phyloP scores from a whole-genome alignment of 129 eudicot species.

The Daucus carota region DNA sequence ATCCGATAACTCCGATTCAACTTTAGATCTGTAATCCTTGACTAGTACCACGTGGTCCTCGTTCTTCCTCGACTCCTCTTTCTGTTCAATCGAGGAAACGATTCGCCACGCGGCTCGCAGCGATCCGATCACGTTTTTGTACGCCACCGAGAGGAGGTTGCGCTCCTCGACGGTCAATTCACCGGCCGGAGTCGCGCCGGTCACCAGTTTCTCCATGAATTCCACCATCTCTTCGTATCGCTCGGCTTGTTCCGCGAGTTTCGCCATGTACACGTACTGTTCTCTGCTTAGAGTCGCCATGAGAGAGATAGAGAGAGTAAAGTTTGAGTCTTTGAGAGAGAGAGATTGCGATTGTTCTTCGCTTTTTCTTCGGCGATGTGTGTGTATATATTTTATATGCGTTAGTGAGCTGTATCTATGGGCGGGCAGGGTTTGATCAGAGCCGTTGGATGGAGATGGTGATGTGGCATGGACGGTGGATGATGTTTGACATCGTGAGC shows the following conservation, averaged over 20 bases:
- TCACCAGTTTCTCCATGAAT: conserved; percentile 55
- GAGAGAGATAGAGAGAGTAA: conserved; percentile 1
- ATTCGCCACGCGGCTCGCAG: conserved; percentile 83
- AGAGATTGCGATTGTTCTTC: conserved; percentile 1
- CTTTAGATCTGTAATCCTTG: conserved; percentile 57
- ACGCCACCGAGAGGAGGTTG: conserved; percentile 58
- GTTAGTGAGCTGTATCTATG: neutral
- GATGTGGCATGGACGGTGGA: neutral
- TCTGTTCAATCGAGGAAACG: conserved; percentile 63
- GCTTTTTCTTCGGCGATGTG: conserved; percentile 1
- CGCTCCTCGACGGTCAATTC: conserved; percentile 78
- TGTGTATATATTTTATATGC: neutral
- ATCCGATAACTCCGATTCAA: conserved; percentile 41
- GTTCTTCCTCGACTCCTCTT: conserved; percentile 64
- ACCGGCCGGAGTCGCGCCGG: conserved; percentile 29
- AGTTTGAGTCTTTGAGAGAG: no score
- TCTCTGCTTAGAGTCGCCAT: conserved; percentile 37
- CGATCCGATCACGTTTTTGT: conserved; percentile 79
- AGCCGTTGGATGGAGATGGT: neutral
- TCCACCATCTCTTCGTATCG: conserved; percentile 70
- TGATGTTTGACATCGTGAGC: neutral
- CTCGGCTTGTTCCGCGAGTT: conserved; percentile 62
- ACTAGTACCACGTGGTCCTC: conserved; percentile 57
- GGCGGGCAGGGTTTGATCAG: neutral
- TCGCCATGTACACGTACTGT: conserved; percentile 59